phyloP scores from a whole-genome alignment of 2,329 filamentous ascomycete genomes.

The Emericellopsis atlantica region DNA sequence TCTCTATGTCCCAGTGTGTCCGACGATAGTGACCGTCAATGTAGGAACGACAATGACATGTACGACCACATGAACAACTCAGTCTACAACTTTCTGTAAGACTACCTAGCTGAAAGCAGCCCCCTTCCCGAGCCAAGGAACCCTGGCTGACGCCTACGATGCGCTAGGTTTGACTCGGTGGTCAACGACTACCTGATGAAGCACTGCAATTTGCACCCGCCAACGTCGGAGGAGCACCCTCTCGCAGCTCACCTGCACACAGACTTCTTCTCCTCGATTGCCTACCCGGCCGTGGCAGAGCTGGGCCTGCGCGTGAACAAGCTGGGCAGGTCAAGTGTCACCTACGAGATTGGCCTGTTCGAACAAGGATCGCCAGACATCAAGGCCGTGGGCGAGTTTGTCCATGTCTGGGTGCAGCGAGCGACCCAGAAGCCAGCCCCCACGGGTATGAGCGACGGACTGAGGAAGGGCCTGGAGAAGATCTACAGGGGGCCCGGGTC shows the following conservation, averaged over 20 bases:
- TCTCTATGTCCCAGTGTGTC: too few species aligned
- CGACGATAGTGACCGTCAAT: background rate
- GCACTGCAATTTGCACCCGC: conserved; percentile 61
- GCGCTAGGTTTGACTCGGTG: conserved; percentile 67
- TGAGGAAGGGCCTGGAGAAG: conserved; percentile 47
- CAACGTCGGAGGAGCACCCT: conserved; percentile 59
- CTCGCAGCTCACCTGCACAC: conserved; percentile 78
- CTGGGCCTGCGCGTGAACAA: conserved; percentile 72
- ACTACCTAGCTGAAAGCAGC: background rate
- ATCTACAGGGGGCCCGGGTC: conserved; percentile 25
- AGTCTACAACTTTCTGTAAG: conserved; percentile 67
- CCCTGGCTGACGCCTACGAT: background rate
- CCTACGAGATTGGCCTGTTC: conserved; percentile 83
- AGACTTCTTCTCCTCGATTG: conserved; percentile 72
- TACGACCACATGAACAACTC: conserved; percentile 90
- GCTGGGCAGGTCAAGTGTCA: conserved; percentile 75
- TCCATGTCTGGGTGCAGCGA: conserved; percentile 81
- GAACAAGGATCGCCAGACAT: conserved; percentile 59
- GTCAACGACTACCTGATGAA: conserved; percentile 82
- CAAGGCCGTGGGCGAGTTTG: conserved; percentile 73
- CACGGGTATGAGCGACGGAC: conserved; percentile 47
- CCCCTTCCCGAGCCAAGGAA: background rate
- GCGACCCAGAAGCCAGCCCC: conserved; percentile 53
- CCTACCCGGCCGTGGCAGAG: conserved; percentile 73
- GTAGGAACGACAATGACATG: conserved; percentile 87